phyloP scores from a whole-genome alignment of 352 stramenopile species.

The Phytophthora kernoviae region DNA sequence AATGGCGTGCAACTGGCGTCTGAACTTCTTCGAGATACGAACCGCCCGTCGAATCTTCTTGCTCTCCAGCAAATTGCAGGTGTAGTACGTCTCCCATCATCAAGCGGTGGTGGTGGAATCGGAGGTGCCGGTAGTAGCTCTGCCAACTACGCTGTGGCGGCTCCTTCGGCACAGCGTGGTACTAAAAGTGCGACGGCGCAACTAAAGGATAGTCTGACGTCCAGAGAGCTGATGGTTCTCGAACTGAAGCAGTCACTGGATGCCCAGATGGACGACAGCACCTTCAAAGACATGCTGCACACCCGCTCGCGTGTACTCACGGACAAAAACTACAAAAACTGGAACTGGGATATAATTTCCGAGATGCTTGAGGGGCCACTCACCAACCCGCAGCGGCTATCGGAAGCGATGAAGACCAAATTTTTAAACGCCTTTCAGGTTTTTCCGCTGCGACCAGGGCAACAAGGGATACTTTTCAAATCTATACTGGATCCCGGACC shows the following conservation, averaged over 20 bases:
- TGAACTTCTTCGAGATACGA: slow-evolving; percentile 86
- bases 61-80: slow-evolving; percentile 46
- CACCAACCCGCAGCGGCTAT: slow-evolving; percentile 85
- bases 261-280: slow-evolving; percentile 88
- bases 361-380: slow-evolving; percentile 87
- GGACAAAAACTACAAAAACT: slow-evolving; percentile 92
- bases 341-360: slow-evolving; percentile 92
- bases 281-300: slow-evolving; percentile 90
- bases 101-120: slow-evolving; percentile 30
- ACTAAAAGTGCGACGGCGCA: slow-evolving; percentile 45
- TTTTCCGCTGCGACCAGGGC: slow-evolving; percentile 89
- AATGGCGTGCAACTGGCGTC: slow-evolving; percentile 90
- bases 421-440: slow-evolving; percentile 91
- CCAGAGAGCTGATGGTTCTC: slow-evolving; percentile 85
- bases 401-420: slow-evolving; percentile 93
- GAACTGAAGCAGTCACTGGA: slow-evolving; percentile 88
- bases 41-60: slow-evolving; percentile 71
- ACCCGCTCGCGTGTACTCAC: slow-evolving; percentile 83
- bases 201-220: slow-evolving; percentile 77
- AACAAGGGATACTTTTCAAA: slow-evolving; percentile 92
- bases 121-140: slow-evolving; percentile 24
- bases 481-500: slow-evolving; percentile 90
- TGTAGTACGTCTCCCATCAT: slow-evolving; percentile 40
- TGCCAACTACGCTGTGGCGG: slow-evolving; percentile 37
- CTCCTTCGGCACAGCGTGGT: slow-evolving; percentile 38